These are phyloP conservation scores for Kalmanozyma brasiliensis DNA, from an alignment of 1,284 basidiomycete genomes.

Conservation along the genomic window DNA sequence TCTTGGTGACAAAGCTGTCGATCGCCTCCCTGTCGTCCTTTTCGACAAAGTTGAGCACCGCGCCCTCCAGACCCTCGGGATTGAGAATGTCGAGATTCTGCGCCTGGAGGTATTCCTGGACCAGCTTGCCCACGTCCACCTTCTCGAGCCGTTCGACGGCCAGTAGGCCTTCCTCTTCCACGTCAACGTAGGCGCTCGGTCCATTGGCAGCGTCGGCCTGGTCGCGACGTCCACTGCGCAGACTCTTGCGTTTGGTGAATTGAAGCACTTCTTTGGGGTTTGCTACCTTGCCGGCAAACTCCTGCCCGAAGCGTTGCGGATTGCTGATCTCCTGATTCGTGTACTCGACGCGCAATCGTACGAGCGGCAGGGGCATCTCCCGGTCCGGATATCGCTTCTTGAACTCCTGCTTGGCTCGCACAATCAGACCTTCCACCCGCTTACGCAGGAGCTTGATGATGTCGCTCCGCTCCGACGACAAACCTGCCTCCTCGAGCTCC, in stretches of 20 bases:
- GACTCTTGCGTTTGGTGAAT: conserved; percentile 79
- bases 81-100: conserved; percentile 63
- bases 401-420: conserved; percentile 80
- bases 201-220: conserved; percentile 6
- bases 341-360: conserved; percentile 76
- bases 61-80: conserved; percentile 54
- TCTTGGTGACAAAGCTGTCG: conserved; percentile 51
- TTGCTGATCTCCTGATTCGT: conserved; percentile 72
- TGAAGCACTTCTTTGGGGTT: conserved; percentile 95
- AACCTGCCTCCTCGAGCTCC: conserved; percentile 65
- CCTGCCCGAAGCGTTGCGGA: conserved; percentile 94
- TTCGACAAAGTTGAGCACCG: conserved; percentile 63
- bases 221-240: conserved; percentile 23
- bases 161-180: conserved; percentile 44
- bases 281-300: conserved; percentile 88
- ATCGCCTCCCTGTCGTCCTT: conserved; percentile 64
- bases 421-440: conserved; percentile 73
- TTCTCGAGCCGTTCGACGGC: conserved; percentile 58
- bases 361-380: conserved; percentile 75
- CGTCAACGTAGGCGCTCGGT: conserved; percentile 37
- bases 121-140: conserved; percentile 55
- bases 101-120: conserved; percentile 55
- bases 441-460: conserved; percentile 54
- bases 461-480: conserved; percentile 48
- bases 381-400: conserved; percentile 73